Conservation (phyloP, 257 asterid genomes). For the Scutellaria barbata region DNA sequence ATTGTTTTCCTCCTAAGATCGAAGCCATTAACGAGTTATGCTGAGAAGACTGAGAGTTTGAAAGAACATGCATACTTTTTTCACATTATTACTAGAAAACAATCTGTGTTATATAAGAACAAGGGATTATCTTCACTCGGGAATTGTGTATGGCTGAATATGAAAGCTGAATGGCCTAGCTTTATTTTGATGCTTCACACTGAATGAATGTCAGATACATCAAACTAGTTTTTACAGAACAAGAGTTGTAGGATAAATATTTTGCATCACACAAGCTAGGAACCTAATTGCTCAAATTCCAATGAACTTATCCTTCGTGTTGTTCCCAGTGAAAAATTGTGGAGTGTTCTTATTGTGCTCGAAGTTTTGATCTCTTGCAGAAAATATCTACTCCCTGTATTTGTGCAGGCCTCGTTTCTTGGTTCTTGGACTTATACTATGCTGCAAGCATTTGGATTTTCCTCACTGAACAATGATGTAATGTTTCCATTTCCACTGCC, state of each 20-base stretch:
- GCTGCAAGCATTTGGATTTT: constrained; percentile 86
- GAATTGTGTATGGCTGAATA: constrained; percentile 16
- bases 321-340: constrained; percentile 29
- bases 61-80: not conserved
- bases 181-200: constrained; percentile 44
- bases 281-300: constrained; percentile 44
- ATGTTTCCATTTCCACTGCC: constrained; percentile 43
- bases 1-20: not conserved
- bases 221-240: constrained; percentile 34
- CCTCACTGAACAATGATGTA: constrained; percentile 82
- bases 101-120: not conserved
- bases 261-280: constrained; percentile 52
- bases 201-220: constrained; percentile 41
- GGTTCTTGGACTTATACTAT: constrained; percentile 46
- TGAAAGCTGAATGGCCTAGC: constrained; percentile 21
- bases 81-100: not conserved
- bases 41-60: not conserved
- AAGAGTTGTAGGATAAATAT: constrained; percentile 48
- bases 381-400: not conserved
- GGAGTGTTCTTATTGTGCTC: constrained; percentile 28
- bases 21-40: constrained; percentile 7
- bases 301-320: constrained; percentile 37
- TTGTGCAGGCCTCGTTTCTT: not conserved
- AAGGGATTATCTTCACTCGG: constrained; percentile 11
- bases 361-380: constrained; percentile 16